Percentiles rank a stretch among this genome's conserved stretches.
phyloP scores from a whole-genome alignment of 2,329 filamentous ascomycete genomes.

The Botrytis aclada region DNA sequence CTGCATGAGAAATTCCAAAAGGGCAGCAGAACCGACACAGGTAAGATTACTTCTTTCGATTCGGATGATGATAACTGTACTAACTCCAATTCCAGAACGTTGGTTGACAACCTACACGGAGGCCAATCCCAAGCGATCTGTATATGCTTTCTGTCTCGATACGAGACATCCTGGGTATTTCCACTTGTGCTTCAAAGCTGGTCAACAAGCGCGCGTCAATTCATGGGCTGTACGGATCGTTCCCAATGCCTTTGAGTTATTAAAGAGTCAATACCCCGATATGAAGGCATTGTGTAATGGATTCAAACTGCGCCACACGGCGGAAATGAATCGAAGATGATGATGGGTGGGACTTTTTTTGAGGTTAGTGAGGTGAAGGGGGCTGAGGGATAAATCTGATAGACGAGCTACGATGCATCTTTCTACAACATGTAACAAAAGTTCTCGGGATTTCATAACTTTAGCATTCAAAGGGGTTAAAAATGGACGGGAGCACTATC shows the following conservation, averaged over 20 bases:
- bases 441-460: not conserved
- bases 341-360: not conserved
- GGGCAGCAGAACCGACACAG: constrained; percentile 74
- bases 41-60: constrained; percentile 54
- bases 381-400: not conserved
- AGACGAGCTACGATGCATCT: constrained; percentile 3
- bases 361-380: not conserved
- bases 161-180: constrained; percentile 92
- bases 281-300: constrained; percentile 96
- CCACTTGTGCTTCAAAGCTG: constrained; percentile 93
- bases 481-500: constrained; percentile 18
- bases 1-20: constrained; percentile 90
- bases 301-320: constrained; percentile 62
- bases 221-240: constrained; percentile 87
- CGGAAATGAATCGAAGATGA: constrained; percentile 31
- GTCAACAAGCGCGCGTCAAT: constrained; percentile 67
- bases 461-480: constrained; percentile 14
- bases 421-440: constrained; percentile 11
- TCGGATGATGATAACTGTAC: constrained; percentile 4
- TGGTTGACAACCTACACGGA: constrained; percentile 96
- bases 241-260: constrained; percentile 88
- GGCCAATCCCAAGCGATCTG: constrained; percentile 89
- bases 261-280: constrained; percentile 85
- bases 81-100: constrained; percentile 59
- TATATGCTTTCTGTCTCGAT: constrained; percentile 95